Evolutionary conservation across 2,329 filamentous ascomycete genomes (phyloP).

Genomic region (Curvularia eragrostidis): DNA sequence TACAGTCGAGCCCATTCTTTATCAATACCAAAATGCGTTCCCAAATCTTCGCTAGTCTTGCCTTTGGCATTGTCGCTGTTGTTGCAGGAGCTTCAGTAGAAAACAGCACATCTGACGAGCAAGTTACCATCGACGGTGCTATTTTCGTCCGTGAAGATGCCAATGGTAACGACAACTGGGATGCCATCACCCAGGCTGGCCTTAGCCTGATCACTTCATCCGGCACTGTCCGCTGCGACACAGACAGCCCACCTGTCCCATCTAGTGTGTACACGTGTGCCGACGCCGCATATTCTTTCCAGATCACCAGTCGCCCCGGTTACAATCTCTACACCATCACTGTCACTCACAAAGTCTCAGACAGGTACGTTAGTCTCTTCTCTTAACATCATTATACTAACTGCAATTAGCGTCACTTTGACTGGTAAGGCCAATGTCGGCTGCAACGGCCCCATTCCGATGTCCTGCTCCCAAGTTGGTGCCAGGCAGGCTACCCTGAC

Average conservation of each 20-base stretch:
- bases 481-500: not conserved
- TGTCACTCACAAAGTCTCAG: slow-evolving; percentile 1
- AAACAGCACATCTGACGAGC: not conserved
- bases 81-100: not conserved
- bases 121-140: not conserved
- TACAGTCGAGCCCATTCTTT: no score
- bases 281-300: slow-evolving; percentile 2
- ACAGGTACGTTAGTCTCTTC: not conserved
- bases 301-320: not conserved
- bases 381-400: not conserved
- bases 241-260: not conserved
- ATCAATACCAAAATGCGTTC: slow-evolving; percentile 1
- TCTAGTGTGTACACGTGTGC: not conserved
- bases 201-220: not conserved
- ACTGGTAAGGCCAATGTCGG: not conserved
- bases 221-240: not conserved
- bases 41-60: slow-evolving; percentile 1
- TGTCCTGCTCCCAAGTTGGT: not conserved
- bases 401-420: not conserved
- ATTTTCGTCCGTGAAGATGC: not conserved
- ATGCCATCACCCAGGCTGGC: not conserved
- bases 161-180: not conserved
- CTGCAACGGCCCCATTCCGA: slow-evolving; percentile 2
- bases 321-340: not conserved
- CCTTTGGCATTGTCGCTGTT: not conserved